Conservation (phyloP, 352 stramenopile species). For the Pythium folliculosum region DNA sequence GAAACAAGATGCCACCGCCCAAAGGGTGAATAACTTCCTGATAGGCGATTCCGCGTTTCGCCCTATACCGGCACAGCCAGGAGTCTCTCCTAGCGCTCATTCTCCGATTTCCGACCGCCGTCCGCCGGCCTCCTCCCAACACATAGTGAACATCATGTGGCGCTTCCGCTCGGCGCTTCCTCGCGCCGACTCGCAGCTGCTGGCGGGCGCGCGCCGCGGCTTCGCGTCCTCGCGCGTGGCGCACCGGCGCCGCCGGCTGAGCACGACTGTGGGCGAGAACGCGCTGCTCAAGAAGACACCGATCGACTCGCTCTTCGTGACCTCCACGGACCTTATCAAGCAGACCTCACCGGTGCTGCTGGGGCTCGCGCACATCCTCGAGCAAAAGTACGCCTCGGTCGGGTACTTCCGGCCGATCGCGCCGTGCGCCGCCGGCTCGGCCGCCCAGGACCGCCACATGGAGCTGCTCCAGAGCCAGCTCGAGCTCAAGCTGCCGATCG, state of each 20-base stretch:
- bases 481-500: slow-evolving; percentile 41
- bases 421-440: slow-evolving; percentile 31
- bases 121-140: neutral
- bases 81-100: neutral
- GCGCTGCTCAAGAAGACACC: slow-evolving; percentile 32
- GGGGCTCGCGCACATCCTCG: slow-evolving; percentile 62
- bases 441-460: slow-evolving; percentile 62
- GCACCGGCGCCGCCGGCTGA: slow-evolving; percentile 17
- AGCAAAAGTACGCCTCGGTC: slow-evolving; percentile 72
- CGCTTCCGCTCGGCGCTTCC: slow-evolving; percentile 16
- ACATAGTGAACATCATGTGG: slow-evolving; percentile 7
- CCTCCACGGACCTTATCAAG: slow-evolving; percentile 60
- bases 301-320: slow-evolving; percentile 67
- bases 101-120: neutral
- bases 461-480: slow-evolving; percentile 68
- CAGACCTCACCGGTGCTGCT: slow-evolving; percentile 74
- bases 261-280: slow-evolving; percentile 15
- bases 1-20: neutral
- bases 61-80: too few species aligned
- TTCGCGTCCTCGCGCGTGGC: slow-evolving; percentile 15
- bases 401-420: slow-evolving; percentile 83
- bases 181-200: slow-evolving; percentile 5
- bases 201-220: slow-evolving; percentile 2
- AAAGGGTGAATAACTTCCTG: neutral
- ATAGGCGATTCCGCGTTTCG: neutral